Conservation (phyloP, 371 early-diverging fungal species). For the Mortierella sp. region DNA sequence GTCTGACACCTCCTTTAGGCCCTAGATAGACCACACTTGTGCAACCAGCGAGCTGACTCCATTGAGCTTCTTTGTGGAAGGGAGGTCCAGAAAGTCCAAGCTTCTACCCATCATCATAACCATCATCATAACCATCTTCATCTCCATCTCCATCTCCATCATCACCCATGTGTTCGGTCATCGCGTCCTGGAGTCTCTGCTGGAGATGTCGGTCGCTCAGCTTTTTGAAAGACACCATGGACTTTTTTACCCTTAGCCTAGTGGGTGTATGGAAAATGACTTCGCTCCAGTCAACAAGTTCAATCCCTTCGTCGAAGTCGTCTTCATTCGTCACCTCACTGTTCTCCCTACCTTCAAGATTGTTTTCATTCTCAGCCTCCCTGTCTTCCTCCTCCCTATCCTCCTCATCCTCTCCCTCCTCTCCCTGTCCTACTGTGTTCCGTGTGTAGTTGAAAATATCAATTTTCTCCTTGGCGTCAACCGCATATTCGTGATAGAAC, state of each 20-base stretch:
- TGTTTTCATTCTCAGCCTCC: conserved; percentile 1
- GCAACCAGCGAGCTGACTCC: too few species aligned
- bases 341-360: neutral
- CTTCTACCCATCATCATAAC: neutral
- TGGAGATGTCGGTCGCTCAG: conserved; percentile 10
- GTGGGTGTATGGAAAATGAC: conserved; percentile 10
- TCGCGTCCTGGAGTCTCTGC: conserved; percentile 6
- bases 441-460: conserved; percentile 11
- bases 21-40: too few species aligned
- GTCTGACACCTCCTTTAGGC: too few species aligned
- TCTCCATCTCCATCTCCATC: neutral
- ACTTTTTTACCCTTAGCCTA: neutral
- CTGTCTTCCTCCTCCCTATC: neutral
- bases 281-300: conserved; percentile 9
- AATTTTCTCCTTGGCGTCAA: conserved; percentile 15
- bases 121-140: conserved; percentile 4
- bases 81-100: too few species aligned
- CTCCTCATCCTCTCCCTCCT: conserved; percentile 9
- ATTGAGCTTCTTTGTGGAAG: too few species aligned
- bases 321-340: conserved; percentile 1
- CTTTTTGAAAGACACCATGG: neutral
- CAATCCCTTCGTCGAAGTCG: conserved; percentile 7
- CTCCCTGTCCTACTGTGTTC: conserved; percentile 12
- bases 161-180: neutral
- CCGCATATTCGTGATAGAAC: conserved; percentile 15